Evolutionary conservation across 129 eudicot species (phyloP).

Genomic region (Tanacetum coccineum): DNA sequence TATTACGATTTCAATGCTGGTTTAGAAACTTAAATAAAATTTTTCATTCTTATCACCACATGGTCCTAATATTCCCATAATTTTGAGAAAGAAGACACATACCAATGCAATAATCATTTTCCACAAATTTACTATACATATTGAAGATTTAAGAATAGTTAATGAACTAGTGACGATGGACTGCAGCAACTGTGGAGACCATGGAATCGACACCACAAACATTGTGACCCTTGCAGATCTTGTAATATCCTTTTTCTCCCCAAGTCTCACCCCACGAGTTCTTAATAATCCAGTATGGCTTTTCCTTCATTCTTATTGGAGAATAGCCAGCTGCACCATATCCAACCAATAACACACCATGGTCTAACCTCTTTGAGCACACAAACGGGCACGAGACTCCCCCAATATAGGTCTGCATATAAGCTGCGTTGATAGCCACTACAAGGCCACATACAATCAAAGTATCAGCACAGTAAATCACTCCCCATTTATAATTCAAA

Average conservation of each 20-base stretch:
- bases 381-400: constrained; percentile 85
- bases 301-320: constrained; percentile 65
- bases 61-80: neutral
- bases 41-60: too few relatives aligned
- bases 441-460: constrained; percentile 27
- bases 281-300: constrained; percentile 88
- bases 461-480: too few relatives aligned
- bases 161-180: constrained; percentile 24
- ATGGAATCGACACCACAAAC: constrained; percentile 78
- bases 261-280: constrained; percentile 83
- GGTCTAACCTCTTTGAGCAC: constrained; percentile 65
- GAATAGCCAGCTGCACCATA: constrained; percentile 69
- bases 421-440: constrained; percentile 82
- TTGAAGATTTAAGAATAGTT: neutral
- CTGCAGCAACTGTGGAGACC: constrained; percentile 83
- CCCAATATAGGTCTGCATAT: constrained; percentile 71
- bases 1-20: too few relatives aligned
- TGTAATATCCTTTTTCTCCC: constrained; percentile 84
- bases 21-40: too few relatives aligned
- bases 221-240: constrained; percentile 72
- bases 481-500: neutral
- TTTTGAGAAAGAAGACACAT: neutral
- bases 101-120: constrained; percentile 3
- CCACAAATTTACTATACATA: constrained; percentile 13
- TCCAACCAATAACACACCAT: constrained; percentile 76